A percentile compares a stretch with the other conserved stretches of the same genome.
phyloP scores from a whole-genome alignment of 257 asterid species.

The Solanum tacnaense region DNA sequence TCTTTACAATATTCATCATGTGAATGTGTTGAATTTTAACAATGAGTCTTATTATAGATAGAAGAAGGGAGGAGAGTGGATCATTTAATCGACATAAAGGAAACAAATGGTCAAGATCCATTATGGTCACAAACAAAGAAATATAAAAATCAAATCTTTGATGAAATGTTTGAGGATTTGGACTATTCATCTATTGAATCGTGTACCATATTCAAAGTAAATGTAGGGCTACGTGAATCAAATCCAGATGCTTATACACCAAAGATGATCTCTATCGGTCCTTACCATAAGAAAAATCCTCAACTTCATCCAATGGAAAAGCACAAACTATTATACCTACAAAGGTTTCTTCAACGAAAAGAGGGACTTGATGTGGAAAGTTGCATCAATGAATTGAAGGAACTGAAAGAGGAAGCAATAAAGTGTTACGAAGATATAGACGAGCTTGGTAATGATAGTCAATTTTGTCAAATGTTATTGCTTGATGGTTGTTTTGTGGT shows the following conservation, averaged over 20 bases:
- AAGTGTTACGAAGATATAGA: neutral
- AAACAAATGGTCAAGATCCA: neutral
- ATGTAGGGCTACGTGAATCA: neutral
- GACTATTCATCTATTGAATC: neutral
- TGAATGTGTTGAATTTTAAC: too few species aligned
- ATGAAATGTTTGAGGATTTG: neutral
- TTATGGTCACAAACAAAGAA: neutral
- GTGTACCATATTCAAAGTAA: neutral
- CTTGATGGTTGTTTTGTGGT: slow-evolving; percentile 14
- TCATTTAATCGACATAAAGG: too few species aligned
- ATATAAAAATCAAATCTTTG: neutral
- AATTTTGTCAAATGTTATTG: neutral
- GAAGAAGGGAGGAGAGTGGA: too few species aligned
- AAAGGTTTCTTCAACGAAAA: neutral
- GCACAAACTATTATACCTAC: neutral
- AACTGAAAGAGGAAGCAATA: neutral
- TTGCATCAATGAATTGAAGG: neutral
- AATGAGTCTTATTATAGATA: too few species aligned
- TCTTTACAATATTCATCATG: too few species aligned
- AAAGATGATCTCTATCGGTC: slow-evolving; percentile 8
- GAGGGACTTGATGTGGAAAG: neutral
- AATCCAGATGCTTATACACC: too few species aligned
- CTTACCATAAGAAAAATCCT: neutral
- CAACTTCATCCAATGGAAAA: neutral
- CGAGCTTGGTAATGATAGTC: neutral